Percentiles rank a stretch among this genome's conserved stretches.
These are phyloP conservation scores for Hirschfeldia incana DNA, from an alignment of 345 rosid species.

Conservation along the genomic window DNA sequence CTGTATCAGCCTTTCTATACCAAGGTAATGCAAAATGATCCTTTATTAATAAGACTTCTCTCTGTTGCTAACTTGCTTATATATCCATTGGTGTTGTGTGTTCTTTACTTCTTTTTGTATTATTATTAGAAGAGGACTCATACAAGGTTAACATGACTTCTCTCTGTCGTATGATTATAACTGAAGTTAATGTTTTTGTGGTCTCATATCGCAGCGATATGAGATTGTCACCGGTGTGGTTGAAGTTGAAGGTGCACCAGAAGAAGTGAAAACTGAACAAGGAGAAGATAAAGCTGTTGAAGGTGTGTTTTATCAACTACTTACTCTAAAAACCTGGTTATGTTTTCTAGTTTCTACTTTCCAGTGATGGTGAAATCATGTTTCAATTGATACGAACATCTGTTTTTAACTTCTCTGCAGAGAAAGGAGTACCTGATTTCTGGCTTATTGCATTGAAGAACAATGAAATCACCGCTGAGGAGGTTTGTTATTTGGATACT, in stretches of 20 bases:
- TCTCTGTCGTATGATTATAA: not conserved
- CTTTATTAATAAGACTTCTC: not conserved
- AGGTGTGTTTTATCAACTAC: constrained; percentile 45
- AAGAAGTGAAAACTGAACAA: constrained; percentile 50
- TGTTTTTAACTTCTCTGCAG: constrained; percentile 44
- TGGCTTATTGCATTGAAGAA: constrained; percentile 95
- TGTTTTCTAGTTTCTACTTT: not conserved
- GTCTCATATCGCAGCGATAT: constrained; percentile 51
- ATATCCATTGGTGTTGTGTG: not conserved
- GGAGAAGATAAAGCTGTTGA: constrained; percentile 60
- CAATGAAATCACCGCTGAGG: constrained; percentile 89
- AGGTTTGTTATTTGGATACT: constrained; percentile 50
- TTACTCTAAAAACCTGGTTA: not conserved
- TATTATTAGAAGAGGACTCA: not conserved
- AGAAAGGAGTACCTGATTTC: constrained; percentile 94
- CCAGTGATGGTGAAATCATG: not conserved
- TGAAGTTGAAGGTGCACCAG: constrained; percentile 63
- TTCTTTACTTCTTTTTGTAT: not conserved
- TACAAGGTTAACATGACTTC: not conserved
- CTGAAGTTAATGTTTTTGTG: constrained; percentile 7
- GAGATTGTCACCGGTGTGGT: constrained; percentile 80
- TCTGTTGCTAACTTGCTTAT: not conserved
- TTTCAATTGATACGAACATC: constrained; percentile 17
- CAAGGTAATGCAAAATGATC: constrained; percentile 50
- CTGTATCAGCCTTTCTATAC: constrained; percentile 75